phyloP scores from a whole-genome alignment of 176 grass and related monocot species.

The Secale cereale region DNA sequence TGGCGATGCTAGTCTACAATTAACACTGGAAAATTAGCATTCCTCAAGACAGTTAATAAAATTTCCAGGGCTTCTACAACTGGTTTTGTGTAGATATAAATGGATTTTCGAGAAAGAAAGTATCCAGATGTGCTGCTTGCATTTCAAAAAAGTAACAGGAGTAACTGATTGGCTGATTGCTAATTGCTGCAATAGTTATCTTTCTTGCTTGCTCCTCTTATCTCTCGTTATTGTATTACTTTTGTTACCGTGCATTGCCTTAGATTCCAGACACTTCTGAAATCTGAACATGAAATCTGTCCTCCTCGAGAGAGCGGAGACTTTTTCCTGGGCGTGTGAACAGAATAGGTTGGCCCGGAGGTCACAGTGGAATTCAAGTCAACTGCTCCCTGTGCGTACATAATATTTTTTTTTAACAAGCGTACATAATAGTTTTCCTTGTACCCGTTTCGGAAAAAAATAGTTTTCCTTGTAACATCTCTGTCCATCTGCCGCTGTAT shows the following conservation, averaged over 20 bases:
- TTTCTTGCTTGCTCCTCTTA: background rate
- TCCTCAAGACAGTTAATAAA: background rate
- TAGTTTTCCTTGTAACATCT: background rate
- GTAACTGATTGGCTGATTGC: background rate
- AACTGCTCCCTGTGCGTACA: background rate
- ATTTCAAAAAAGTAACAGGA: background rate
- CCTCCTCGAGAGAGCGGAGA: background rate
- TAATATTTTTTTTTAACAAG: slow-evolving; percentile 9
- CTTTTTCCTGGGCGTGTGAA: slow-evolving; percentile 30
- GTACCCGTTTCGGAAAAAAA: no score
- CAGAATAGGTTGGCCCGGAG: slow-evolving; percentile 4
- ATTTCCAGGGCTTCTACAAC: background rate
- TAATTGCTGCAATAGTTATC: background rate
- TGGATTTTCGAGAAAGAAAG: background rate
- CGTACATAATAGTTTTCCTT: slow-evolving; percentile 8
- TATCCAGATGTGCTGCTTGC: background rate
- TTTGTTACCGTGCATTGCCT: background rate
- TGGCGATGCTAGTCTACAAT: background rate
- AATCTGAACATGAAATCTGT: slow-evolving; percentile 25
- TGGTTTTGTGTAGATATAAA: background rate
- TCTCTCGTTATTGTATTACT: background rate
- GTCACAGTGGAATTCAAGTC: slow-evolving; percentile 29
- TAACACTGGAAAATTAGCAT: background rate
- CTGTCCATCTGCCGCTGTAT: slow-evolving; percentile 18
- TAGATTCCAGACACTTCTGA: slow-evolving; percentile 30